Conservation (phyloP, 441 rosid genomes). For the Populus hybrid region DNA sequence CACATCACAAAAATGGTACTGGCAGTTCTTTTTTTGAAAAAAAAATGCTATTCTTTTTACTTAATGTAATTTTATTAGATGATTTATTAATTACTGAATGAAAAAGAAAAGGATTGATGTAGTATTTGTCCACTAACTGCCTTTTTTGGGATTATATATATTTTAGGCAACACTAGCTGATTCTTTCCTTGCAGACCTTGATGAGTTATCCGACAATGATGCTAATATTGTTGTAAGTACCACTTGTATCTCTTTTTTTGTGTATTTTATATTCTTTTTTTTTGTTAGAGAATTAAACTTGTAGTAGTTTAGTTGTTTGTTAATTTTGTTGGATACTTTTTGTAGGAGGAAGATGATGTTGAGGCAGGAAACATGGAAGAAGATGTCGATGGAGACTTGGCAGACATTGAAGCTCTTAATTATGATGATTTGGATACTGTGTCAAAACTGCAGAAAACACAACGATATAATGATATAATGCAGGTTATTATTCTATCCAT, state of each 20-base stretch:
- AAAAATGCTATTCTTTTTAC: not conserved
- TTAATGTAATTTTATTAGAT: not conserved
- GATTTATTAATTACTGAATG: not conserved
- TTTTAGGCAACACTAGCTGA: slow-evolving; percentile 82
- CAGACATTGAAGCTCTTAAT: slow-evolving; percentile 61
- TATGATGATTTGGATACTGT: slow-evolving; percentile 83
- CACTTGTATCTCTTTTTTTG: not conserved
- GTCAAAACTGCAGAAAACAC: slow-evolving; percentile 71
- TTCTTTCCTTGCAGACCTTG: slow-evolving; percentile 89
- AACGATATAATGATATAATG: slow-evolving; percentile 39
- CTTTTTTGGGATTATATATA: not conserved
- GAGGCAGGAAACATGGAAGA: slow-evolving; percentile 67
- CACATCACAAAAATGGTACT: not conserved
- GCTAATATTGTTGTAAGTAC: slow-evolving; percentile 55
- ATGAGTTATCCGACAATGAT: slow-evolving; percentile 89
- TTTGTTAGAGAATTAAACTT: not conserved
- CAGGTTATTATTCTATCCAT: not conserved
- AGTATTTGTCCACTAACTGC: not conserved
- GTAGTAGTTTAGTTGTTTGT: not conserved
- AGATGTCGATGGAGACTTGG: slow-evolving; percentile 69
- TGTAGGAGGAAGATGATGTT: slow-evolving; percentile 64
- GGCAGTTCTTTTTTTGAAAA: not conserved
- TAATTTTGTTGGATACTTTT: not conserved
- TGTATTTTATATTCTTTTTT: not conserved
- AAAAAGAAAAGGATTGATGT: not conserved